Evolutionary conservation across 495 filamentous ascomycete species (phyloP), one percentile per base, ranked within the genome.

Genomic region (Cladorrhinum samala): DNA sequence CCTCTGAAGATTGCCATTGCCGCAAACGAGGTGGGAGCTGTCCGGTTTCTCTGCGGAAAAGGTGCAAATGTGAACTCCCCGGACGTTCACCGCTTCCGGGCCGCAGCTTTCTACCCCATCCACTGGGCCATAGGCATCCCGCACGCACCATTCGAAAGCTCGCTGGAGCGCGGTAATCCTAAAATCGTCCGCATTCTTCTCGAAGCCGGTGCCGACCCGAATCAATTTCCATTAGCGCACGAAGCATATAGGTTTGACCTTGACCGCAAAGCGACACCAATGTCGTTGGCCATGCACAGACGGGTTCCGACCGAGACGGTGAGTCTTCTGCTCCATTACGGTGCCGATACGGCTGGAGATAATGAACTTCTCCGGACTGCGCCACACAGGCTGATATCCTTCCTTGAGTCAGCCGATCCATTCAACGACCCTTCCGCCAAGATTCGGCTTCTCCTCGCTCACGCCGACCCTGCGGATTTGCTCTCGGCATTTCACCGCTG

Each of bases 251-350:
- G 3, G 2, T 17, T 30, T 11, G 2, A 16, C 13, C 14, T 17
- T 3, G 8, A n/a, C 1, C 19, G 11, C 40, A 4, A 38, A 1
- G 4, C 46, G 11, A 50, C 53, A 4, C 53, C 58, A 2, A 37
- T 60, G 9, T 3, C 50, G 0, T 7, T 57, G 41, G 50, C 58
- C 9, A 57, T 61, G 58, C 41, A 52, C 2, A 1, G 46, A 11
- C 9, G 5, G 17, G 52, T 57, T 2, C 58, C 58, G 18, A 51
- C 36, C 17, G 58, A 61, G 21, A 61, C 58, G n/a, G 54, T 54
- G 19, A 14, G 46, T 18, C 36, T 56, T n/a, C 52, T 60, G 8
- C 19, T 60, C 4, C 46, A 56, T 13, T 47, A 13, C 25, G 58
- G 58, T 5, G 58, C 58, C 0, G 23, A 50, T 50, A 40, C 55